Conservation (phyloP, 306 rosid species). For the Elaeagnus macrophylla region DNA sequence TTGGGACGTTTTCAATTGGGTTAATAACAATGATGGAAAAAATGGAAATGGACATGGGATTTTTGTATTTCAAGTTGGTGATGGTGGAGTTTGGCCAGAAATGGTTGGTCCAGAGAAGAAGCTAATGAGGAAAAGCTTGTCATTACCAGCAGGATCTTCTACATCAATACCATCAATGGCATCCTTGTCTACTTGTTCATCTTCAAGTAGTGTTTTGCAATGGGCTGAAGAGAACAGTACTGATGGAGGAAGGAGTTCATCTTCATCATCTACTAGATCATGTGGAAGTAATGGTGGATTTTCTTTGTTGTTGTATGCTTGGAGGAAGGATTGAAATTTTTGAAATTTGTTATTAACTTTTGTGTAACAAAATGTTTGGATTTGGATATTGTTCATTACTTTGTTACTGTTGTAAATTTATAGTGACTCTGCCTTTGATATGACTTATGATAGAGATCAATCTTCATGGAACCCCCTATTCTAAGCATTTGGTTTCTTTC, state of each 20-base stretch:
- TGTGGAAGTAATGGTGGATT: slow-evolving; percentile 58
- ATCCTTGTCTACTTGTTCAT: slow-evolving; percentile 24
- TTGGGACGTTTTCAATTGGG: slow-evolving; percentile 79
- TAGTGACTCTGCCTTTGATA: too few species aligned
- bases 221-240: slow-evolving; percentile 79
- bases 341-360: background rate
- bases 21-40: slow-evolving; percentile 21
- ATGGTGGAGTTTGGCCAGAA: slow-evolving; percentile 70
- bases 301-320: slow-evolving; percentile 67
- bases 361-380: background rate
- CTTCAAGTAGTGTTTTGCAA: slow-evolving; percentile 47
- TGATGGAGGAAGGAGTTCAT: slow-evolving; percentile 71
- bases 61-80: slow-evolving; percentile 69
- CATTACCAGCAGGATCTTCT: slow-evolving; percentile 17
- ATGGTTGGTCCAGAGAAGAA: slow-evolving; percentile 63
- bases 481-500: too few species aligned
- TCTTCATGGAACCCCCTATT: too few species aligned
- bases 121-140: slow-evolving; percentile 53
- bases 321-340: slow-evolving; percentile 43
- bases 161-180: slow-evolving; percentile 14
- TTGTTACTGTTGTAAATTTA: too few species aligned
- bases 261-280: slow-evolving; percentile 60
- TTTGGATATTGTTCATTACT: too few species aligned
- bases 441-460: too few species aligned
- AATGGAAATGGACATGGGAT: slow-evolving; percentile 48